Percentiles rank a stretch among this genome's conserved stretches.
These are phyloP conservation scores for Hamigera avellanea DNA, from an alignment of 495 filamentous ascomycete genomes.

Conservation along the genomic window DNA sequence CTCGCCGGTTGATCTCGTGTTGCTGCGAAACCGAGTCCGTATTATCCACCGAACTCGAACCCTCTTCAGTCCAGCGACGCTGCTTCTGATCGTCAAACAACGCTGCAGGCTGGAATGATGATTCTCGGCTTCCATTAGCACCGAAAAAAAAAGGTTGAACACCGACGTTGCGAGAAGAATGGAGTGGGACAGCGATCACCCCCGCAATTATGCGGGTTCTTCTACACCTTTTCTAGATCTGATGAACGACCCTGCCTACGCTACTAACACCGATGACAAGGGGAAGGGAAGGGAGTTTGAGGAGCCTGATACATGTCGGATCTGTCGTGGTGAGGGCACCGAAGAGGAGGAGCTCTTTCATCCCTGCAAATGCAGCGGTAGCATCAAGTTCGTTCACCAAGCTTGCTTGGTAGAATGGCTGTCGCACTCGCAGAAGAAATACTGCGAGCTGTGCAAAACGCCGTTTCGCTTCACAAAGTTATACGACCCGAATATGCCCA, in stretches of 20 bases:
- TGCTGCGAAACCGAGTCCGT: too few species aligned
- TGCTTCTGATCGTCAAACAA: too few species aligned
- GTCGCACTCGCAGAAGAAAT: slow-evolving; percentile 94
- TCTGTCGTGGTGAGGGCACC: slow-evolving; percentile 83
- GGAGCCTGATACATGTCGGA: slow-evolving; percentile 74
- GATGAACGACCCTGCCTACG: slow-evolving; percentile 55
- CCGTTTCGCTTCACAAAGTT: slow-evolving; percentile 96
- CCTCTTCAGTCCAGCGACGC: too few species aligned
- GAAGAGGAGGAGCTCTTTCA: slow-evolving; percentile 86
- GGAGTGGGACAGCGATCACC: slow-evolving; percentile 12
- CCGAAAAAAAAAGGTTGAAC: neutral
- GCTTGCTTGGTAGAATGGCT: slow-evolving; percentile 97
- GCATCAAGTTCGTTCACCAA: slow-evolving; percentile 97
- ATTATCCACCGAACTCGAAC: too few species aligned
- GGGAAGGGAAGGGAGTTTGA: slow-evolving; percentile 30
- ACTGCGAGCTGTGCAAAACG: slow-evolving; percentile 99
- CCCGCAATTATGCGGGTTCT: slow-evolving; percentile 8
- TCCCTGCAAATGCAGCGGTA: slow-evolving; percentile 96
- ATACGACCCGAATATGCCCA: slow-evolving; percentile 88
- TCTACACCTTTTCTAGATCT: slow-evolving; percentile 37
- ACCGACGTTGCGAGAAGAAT: slow-evolving; percentile 10
- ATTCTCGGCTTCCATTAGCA: neutral
- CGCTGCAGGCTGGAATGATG: neutral
- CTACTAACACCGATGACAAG: slow-evolving; percentile 17
- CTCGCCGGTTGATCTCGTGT: too few species aligned